phyloP scores from a whole-genome alignment of 257 asterid genomes.

The Nicotiana benthamiana region DNA sequence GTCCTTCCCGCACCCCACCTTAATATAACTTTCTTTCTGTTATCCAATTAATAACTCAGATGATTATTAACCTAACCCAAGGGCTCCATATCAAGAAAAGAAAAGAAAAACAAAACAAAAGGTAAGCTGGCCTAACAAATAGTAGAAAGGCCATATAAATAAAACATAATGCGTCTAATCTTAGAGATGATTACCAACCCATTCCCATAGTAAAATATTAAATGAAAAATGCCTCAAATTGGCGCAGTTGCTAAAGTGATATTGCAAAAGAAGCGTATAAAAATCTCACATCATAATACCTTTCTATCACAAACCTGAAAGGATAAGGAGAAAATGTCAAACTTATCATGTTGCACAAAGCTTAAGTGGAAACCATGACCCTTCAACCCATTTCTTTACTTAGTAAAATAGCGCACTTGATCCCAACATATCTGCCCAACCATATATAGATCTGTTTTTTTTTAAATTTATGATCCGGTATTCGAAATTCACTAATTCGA shows the following conservation, averaged over 20 bases:
- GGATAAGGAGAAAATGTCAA: neutral
- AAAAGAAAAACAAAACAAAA: neutral
- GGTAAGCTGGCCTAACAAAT: neutral
- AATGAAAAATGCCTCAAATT: neutral
- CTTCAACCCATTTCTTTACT: neutral
- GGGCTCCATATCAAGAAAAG: neutral
- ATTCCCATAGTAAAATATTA: neutral
- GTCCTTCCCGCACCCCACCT: no score
- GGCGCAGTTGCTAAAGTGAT: no score
- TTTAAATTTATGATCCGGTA: no score
- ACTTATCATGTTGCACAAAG: neutral
- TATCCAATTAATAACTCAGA: neutral
- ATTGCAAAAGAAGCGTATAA: neutral
- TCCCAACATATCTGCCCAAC: neutral
- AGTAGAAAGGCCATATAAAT: neutral
- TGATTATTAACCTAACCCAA: neutral
- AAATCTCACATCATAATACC: neutral
- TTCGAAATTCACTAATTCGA: no score
- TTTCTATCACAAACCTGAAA: neutral
- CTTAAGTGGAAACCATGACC: neutral
- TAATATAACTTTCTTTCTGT: neutral
- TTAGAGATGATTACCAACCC: conserved; percentile 2
- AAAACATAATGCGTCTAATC: neutral
- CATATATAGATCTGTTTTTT: no score
- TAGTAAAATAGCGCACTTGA: neutral